Evolutionary conservation across 2,329 filamentous ascomycete genomes (phyloP).

Genomic region (Aspergillus chevalieri): DNA sequence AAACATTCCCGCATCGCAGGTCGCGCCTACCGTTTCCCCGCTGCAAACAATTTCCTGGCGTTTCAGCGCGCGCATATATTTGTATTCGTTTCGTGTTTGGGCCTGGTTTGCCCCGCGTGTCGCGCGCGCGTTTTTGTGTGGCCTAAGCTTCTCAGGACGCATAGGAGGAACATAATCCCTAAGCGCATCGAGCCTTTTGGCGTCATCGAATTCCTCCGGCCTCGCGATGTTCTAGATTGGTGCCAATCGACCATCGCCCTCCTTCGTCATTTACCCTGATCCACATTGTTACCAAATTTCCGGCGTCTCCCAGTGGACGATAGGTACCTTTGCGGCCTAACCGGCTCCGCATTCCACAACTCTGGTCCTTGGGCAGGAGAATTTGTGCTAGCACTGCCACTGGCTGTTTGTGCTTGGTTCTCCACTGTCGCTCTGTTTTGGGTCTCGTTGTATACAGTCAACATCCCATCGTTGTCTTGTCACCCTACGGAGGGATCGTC

Average conservation of each 20-base stretch:
- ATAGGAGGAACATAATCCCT: background rate
- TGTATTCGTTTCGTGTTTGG: background rate
- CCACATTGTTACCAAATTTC: background rate
- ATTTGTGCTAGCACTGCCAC: constrained; percentile 42
- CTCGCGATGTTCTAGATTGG: background rate
- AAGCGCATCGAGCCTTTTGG: background rate
- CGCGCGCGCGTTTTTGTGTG: constrained; percentile 1
- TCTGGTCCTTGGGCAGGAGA: constrained; percentile 48
- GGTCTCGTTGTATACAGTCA: too few species aligned
- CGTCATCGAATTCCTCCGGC: background rate
- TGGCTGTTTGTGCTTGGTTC: constrained; percentile 22
- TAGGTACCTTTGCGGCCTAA: background rate
- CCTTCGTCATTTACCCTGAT: background rate
- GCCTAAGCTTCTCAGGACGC: background rate
- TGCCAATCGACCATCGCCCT: background rate
- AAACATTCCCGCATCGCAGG: constrained; percentile 22
- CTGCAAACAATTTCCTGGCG: background rate
- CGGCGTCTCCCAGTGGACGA: background rate
- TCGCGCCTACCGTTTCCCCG: background rate
- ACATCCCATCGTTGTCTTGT: too few species aligned
- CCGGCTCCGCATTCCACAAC: constrained; percentile 22
- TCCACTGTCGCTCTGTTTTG: background rate
- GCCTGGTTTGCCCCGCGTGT: background rate
- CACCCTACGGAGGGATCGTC: too few species aligned
- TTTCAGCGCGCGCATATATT: background rate